Base-by-base conservation (phyloP, 1,139 yeast species). In the Saccharomyces hybrid region DNA sequence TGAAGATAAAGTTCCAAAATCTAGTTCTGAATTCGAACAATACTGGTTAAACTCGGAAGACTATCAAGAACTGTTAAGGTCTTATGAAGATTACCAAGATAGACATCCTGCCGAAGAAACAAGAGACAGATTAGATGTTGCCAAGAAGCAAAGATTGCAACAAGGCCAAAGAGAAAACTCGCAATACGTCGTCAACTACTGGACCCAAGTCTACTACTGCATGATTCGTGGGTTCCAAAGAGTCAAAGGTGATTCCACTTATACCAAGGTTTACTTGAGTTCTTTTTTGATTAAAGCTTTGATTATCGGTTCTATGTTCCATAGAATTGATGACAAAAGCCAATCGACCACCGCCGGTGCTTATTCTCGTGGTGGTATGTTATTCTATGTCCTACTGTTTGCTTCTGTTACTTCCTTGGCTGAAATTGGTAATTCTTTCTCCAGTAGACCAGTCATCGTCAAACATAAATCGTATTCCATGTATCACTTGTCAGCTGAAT, bases 401-500 rank as follows among this genome's bases (percentile, higher is more conserved):
- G 80, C 80, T 69, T 80, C 85, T 31, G 76, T 82, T 62, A 71
- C 82, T 8, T 78, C 85, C 8, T 68, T 81, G 60, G 80, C 83
- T 62, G 86, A 81, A 71, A 80, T 82, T 63, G 75, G 82, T 55
- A 70, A 78, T 53, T 73, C 81, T 51, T 83, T 78, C 61, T 81
- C 79, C 53, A 76, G 80, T 52, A 78, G 88, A 66, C 81, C 82
- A 21, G 79, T 83, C 63, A 75, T 82, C 51, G 79, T 79, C 58
- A 83, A 83, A 67, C 88, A 83, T 62, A 80, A 79, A 61, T 75
- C 79, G 29, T 83, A 79, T 64, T 83, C 86, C 3, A 75, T 84
- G 69, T 84, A 83, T 62, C 83, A 82, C 58, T 81, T 84, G 34
- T 79, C 86, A 42, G 84, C 84, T n/a, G 87, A 84, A 67, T 82